phyloP scores from a whole-genome alignment of 139 green algal genomes.

The Haematococcus lacustris region DNA sequence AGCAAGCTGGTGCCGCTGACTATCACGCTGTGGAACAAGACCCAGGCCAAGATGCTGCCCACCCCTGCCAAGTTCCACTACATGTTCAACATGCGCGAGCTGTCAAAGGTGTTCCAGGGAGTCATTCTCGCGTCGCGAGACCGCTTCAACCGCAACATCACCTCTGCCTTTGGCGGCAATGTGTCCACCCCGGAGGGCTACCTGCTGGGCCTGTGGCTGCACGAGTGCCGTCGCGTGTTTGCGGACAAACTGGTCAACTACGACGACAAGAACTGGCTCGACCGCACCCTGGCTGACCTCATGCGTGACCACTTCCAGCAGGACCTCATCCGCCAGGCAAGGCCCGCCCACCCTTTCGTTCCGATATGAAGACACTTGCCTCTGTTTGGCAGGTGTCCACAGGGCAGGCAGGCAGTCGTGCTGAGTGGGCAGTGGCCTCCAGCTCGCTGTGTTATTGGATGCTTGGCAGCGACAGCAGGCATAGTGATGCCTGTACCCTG shows the following conservation, averaged over 20 bases:
- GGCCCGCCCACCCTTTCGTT: no score
- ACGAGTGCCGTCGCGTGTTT: constrained; percentile 92
- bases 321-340: constrained; percentile 56
- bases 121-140: constrained; percentile 74
- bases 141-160: constrained; percentile 27
- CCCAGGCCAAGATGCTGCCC: constrained; percentile 77
- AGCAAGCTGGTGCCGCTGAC: constrained; percentile 75
- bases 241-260: constrained; percentile 78
- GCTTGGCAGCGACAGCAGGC: no score
- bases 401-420: no score
- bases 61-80: constrained; percentile 96
- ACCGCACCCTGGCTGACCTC: constrained; percentile 55
- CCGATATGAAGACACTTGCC: no score
- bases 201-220: constrained; percentile 81
- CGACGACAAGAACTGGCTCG: constrained; percentile 85
- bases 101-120: constrained; percentile 87
- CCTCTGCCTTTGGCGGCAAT: constrained; percentile 47
- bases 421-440: no score
- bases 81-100: constrained; percentile 92
- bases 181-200: constrained; percentile 77
- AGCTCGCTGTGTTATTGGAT: no score
- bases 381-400: no score
- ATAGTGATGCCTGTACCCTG: no score
- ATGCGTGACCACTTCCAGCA: constrained; percentile 55
- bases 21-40: constrained; percentile 74